Base-by-base conservation (phyloP, 768 basidiomycete species). In the Filobasidium wieringae region DNA sequence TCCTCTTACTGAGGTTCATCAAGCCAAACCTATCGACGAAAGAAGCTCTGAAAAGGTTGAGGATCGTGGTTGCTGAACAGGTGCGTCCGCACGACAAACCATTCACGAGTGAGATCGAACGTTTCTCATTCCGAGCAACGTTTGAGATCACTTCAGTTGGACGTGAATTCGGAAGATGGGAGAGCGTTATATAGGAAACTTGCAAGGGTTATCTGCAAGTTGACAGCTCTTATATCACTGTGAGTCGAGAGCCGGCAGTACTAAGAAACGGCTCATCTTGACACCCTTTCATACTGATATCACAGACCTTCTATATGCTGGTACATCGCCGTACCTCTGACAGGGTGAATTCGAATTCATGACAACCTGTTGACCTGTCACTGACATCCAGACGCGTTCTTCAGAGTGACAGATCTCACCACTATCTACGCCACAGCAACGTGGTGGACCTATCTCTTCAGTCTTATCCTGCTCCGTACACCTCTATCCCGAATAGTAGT, bases 391-490 rank as follows among this genome's bases (percentile, higher is more conserved):
- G 39, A 24, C n/a, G 5, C n/a, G 5, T 41, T 37, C 24, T 57
- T 27, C 61, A 88, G 89, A 24, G 78, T 89, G 27, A 85, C 83
- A 63, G 88, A 91, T 73, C 82, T 91, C 27, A 92, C 88, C 31
- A 73, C 76, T 0, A 81, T 90, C 27, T 89, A 87, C 83, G 92
- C 93, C 68, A 84, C 86, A 7, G 87, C 86, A 66, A 85, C 87
- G 0, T 91, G 96, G 76, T 91, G 89, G 72, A 86, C 87, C 5
- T 97, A 96, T 69, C 70, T 89, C 27, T 81, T 96, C 70, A 81
- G 84, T n/a, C 82, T 91, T 60, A 34, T 70, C 36, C 62, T 74
- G 26, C 63, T 74, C 2, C 45, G 65, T 34, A 62, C 63, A 47
- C 81, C 81, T 64, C 65, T 89, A 2, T 82, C 84, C 84, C 84